A percentile compares a stretch with the other conserved stretches of the same genome.
phyloP scores from a whole-genome alignment of 192 early-diverging fungal genomes.

The Coemansia sp. region DNA sequence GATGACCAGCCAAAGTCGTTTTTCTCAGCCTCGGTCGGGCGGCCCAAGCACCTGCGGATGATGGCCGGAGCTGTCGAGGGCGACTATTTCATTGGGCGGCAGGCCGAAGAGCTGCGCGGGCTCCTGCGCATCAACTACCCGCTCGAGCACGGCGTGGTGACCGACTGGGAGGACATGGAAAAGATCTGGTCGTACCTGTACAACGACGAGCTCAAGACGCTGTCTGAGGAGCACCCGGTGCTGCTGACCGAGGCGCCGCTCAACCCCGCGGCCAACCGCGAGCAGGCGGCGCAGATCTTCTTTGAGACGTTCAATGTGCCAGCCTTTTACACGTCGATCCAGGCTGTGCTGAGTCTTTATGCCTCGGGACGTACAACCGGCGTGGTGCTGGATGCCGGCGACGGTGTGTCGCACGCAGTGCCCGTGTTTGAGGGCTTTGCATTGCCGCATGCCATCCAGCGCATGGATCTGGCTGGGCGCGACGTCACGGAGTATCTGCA shows the following conservation, averaged over 20 bases:
- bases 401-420: conserved; percentile 93
- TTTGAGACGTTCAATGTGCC: conserved; percentile 99
- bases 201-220: conserved; percentile 91
- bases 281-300: conserved; percentile 92
- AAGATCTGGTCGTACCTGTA: conserved; percentile 97
- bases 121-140: conserved; percentile 92
- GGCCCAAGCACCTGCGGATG: conserved; percentile 93
- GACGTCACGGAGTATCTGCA: conserved; percentile 93
- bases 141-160: conserved; percentile 95
- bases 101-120: conserved; percentile 95
- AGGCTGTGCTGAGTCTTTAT: conserved; percentile 96
- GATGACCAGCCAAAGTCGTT: conserved; percentile 96
- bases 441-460: conserved; percentile 86
- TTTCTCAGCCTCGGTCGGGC: conserved; percentile 91
- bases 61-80: conserved; percentile 99
- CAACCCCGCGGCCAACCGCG: conserved; percentile 90
- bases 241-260: conserved; percentile 95
- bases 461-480: conserved; percentile 93
- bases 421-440: conserved; percentile 98
- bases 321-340: conserved; percentile 93
- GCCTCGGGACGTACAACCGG: conserved; percentile 97
- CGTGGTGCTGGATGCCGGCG: conserved; percentile 92
- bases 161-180: conserved; percentile 99
- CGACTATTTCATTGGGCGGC: conserved; percentile 91
- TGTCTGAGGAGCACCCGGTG: conserved; percentile 98